phyloP scores from a whole-genome alignment of 1,284 basidiomycete species.

The Microbotryum saponariae region DNA sequence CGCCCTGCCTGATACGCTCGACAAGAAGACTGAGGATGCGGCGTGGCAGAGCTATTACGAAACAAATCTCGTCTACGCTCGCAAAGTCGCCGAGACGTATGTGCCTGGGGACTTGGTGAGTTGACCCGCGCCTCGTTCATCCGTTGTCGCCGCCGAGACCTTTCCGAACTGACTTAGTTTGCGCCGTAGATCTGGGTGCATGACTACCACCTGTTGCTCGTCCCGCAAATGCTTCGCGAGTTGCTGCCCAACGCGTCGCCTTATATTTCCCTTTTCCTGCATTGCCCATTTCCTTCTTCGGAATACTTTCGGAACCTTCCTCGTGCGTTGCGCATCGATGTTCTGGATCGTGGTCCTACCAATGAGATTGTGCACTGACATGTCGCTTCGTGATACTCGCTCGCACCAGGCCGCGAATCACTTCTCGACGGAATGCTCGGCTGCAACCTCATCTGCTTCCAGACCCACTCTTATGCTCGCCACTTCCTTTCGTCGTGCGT shows the following conservation, averaged over 20 bases:
- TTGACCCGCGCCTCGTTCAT: not conserved
- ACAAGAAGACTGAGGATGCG: constrained; percentile 63
- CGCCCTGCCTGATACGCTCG: constrained; percentile 50
- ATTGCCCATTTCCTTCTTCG: constrained; percentile 93
- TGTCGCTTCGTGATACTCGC: constrained; percentile 5
- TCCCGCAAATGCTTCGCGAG: constrained; percentile 75
- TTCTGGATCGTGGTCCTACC: too few relatives aligned
- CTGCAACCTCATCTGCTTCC: constrained; percentile 86
- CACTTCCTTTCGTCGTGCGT: constrained; percentile 94
- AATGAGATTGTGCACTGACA: not conserved
- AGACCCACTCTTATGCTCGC: constrained; percentile 92
- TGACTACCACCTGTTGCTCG: constrained; percentile 76
- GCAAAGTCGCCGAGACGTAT: constrained; percentile 66
- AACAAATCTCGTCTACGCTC: constrained; percentile 79
- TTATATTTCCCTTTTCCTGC: constrained; percentile 80
- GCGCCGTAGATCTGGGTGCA: constrained; percentile 42
- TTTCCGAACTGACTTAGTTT: constrained; percentile 59
- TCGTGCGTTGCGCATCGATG: constrained; percentile 47
- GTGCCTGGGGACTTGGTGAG: constrained; percentile 68
- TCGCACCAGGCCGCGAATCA: constrained; percentile 61
- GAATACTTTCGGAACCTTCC: constrained; percentile 93
- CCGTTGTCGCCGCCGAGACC: constrained; percentile 48
- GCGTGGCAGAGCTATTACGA: constrained; percentile 77
- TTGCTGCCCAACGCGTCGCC: constrained; percentile 62
- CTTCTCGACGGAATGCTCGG: constrained; percentile 97